Evolutionary conservation across 139 green algal genomes (phyloP), one percentile per base, ranked within the genome.

Genomic region (Penium margaritaceum): DNA sequence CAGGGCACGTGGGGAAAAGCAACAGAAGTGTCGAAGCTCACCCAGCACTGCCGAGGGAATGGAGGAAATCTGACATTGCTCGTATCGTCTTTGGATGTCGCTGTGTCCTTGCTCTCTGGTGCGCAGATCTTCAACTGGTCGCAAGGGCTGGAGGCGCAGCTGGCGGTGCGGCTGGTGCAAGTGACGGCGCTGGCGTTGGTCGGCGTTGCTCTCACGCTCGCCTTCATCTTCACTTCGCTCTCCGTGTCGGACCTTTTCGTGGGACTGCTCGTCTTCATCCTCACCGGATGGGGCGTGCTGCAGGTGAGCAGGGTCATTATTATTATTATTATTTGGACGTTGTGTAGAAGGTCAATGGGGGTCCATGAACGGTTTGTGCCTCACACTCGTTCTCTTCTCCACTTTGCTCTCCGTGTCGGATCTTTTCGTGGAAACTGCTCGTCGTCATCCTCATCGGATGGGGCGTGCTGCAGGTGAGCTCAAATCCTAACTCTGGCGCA

Each of bases 81-180:
- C n/a, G n/a, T n/a, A n/a, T n/a, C n/a, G n/a, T n/a, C n/a, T n/a
- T n/a, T n/a, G n/a, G n/a, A n/a, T n/a, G n/a, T n/a, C n/a, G n/a
- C n/a, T n/a, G n/a, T n/a, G n/a, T n/a, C n/a, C n/a, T n/a, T n/a
- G n/a, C n/a, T n/a, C n/a, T n/a, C n/a, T n/a, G n/a, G n/a, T n/a
- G n/a, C n/a, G n/a, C 66, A 74, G 66, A 39, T 74, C 38, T 61
- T 60, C 35, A 63, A 63, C 41, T 63, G 66, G 21, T 39, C 33
- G 21, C 35, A 24, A 0, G 44, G 29, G 34, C 66, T 37, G 47
- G 70, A 77, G n/a, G 36, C 38, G 9, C 70, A 77, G 70, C 47
- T 77, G 6, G 32, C 51, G 4, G 15, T 77, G 4, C 70, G 70
- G 15, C 55, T 77, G 70, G 15, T 77, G 21, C 36, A 77, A 21